Percentiles rank a stretch among this genome's conserved stretches.
phyloP scores from a whole-genome alignment of 2,329 filamentous ascomycete genomes.

The Cladophialophora immunda region DNA sequence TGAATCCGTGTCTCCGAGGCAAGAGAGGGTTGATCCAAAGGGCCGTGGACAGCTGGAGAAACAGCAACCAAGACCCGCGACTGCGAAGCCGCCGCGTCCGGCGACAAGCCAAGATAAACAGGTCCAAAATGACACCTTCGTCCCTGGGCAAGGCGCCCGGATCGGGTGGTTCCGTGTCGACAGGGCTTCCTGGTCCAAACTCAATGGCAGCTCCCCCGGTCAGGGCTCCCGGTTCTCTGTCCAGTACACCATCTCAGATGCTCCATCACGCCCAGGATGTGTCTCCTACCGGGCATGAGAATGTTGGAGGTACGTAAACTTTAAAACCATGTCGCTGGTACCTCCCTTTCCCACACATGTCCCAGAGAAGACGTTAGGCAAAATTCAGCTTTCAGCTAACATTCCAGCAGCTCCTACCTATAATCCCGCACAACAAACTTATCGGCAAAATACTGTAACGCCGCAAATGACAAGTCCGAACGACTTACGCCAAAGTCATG shows the following conservation, averaged over 20 bases:
- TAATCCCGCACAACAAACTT: conserved; percentile 36
- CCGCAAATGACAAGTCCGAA: conserved; percentile 56
- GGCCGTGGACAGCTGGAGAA: conserved; percentile 97
- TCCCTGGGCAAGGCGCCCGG: conserved; percentile 72
- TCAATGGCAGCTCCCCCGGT: conserved; percentile 62
- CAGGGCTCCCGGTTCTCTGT: conserved; percentile 64
- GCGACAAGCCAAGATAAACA: conserved; percentile 93
- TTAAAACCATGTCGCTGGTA: not conserved
- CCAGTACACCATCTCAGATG: conserved; percentile 71
- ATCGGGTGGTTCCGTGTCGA: conserved; percentile 66
- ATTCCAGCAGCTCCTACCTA: conserved; percentile 35
- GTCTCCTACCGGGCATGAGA: conserved; percentile 65
- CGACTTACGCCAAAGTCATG: conserved; percentile 77
- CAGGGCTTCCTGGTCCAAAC: conserved; percentile 69
- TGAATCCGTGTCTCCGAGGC: conserved; percentile 89
- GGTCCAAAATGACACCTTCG: conserved; percentile 73
- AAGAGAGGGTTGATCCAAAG: conserved; percentile 96
- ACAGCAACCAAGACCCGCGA: conserved; percentile 96
- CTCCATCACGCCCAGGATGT: conserved; percentile 81
- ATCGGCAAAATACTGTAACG: conserved; percentile 35
- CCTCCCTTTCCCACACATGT: not conserved
- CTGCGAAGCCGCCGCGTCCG: conserved; percentile 90
- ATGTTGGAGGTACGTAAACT: conserved; percentile 96
- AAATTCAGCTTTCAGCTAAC: not conserved
- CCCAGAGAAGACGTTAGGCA: not conserved